Conservation (phyloP, 2,329 filamentous ascomycete species). For the Xylariaceae sp. region DNA sequence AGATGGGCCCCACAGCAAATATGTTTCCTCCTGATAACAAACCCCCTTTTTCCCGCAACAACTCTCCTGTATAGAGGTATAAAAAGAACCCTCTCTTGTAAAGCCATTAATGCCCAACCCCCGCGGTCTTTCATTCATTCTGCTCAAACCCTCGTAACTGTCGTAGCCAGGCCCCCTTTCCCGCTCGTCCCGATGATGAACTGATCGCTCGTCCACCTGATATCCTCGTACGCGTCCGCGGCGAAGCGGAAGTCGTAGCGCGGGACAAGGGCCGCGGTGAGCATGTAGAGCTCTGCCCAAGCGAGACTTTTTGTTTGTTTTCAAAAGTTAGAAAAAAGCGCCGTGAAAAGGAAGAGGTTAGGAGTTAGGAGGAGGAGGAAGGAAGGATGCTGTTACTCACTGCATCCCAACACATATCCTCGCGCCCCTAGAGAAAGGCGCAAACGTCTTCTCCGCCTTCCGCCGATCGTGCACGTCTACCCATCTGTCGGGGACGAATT, state of each 20-base stretch:
- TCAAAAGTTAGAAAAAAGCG: neutral
- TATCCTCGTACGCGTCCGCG: neutral
- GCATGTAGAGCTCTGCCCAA: conserved; percentile 14
- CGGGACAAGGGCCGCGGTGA: conserved; percentile 4
- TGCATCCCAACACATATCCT: conserved; percentile 24
- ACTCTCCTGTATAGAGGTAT: too few relatives aligned
- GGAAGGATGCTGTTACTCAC: conserved; percentile 13
- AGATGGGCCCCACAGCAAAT: too few relatives aligned
- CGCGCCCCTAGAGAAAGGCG: conserved; percentile 21
- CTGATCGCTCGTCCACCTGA: conserved; percentile 8
- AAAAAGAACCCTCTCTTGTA: too few relatives aligned
- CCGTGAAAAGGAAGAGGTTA: neutral
- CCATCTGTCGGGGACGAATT: conserved; percentile 27
- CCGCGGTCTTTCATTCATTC: too few relatives aligned
- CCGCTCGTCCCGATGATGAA: conserved; percentile 11
- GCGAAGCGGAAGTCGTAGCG: conserved; percentile 11
- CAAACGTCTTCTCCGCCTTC: conserved; percentile 18
- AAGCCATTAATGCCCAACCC: too few relatives aligned
- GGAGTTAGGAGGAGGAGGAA: neutral
- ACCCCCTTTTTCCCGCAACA: too few relatives aligned
- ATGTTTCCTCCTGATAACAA: too few relatives aligned
- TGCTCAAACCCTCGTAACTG: neutral
- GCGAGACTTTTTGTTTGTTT: too few relatives aligned
- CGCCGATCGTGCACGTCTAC: conserved; percentile 9
- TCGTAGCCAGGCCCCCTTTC: neutral